phyloP scores from a whole-genome alignment of 2,329 filamentous ascomycete genomes.

The Paramyrothecium sp. region DNA sequence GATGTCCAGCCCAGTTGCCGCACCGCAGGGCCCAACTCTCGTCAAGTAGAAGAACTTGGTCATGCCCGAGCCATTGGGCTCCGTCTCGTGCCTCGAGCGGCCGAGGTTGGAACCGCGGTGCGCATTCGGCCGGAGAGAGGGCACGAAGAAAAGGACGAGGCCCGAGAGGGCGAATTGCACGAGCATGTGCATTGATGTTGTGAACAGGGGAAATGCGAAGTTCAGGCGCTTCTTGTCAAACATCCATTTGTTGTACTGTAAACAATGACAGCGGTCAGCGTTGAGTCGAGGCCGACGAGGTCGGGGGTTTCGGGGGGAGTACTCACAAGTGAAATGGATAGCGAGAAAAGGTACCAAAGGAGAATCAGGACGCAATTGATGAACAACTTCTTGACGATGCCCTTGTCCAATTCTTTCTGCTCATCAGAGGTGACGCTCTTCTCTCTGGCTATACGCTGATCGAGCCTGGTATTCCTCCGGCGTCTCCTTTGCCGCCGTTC shows the following conservation, averaged over 20 bases:
- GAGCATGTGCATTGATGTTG: slow-evolving; percentile 91
- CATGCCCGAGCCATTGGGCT: slow-evolving; percentile 66
- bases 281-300: background rate
- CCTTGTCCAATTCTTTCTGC: slow-evolving; percentile 72
- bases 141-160: slow-evolving; percentile 77
- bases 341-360: slow-evolving; percentile 87
- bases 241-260: slow-evolving; percentile 99
- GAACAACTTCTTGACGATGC: slow-evolving; percentile 65
- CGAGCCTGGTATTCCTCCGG: slow-evolving; percentile 65
- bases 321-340: slow-evolving; percentile 86
- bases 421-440: slow-evolving; percentile 60
- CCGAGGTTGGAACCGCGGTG: slow-evolving; percentile 46
- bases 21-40: slow-evolving; percentile 86
- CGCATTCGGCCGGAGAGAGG: slow-evolving; percentile 71
- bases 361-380: slow-evolving; percentile 81
- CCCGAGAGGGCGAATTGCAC: slow-evolving; percentile 85
- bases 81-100: slow-evolving; percentile 48
- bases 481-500: slow-evolving; percentile 65
- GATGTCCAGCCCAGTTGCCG: slow-evolving; percentile 92
- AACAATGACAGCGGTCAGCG: slow-evolving; percentile 14
- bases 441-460: slow-evolving; percentile 65
- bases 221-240: slow-evolving; percentile 82
- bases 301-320: background rate
- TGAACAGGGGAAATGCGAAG: slow-evolving; percentile 94
- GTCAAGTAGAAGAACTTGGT: slow-evolving; percentile 89